Evolutionary conservation across 2,329 filamentous ascomycete genomes (phyloP).

Genomic region (Chaetomium olivaceum): DNA sequence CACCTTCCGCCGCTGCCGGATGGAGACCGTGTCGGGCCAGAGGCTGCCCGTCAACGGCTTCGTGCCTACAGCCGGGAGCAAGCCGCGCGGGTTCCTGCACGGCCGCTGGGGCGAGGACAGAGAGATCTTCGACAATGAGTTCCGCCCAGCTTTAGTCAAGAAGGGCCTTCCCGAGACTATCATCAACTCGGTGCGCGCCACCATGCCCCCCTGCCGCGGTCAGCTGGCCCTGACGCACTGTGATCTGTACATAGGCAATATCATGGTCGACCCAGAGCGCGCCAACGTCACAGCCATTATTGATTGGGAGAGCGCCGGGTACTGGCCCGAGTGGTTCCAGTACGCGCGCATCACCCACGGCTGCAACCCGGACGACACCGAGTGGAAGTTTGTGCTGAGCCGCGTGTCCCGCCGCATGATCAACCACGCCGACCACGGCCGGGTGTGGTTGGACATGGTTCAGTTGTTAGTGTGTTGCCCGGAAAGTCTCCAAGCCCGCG

Average conservation of each 20-base stretch:
- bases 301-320: constrained; percentile 24
- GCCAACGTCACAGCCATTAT: constrained; percentile 17
- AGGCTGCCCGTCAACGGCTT: constrained; percentile 17
- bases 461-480: neutral
- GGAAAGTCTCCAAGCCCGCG: neutral
- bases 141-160: neutral
- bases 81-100: neutral
- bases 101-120: constrained; percentile 5
- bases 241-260: constrained; percentile 21
- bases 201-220: constrained; percentile 16
- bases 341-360: constrained; percentile 19
- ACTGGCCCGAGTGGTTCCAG: constrained; percentile 25
- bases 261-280: constrained; percentile 12
- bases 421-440: constrained; percentile 9
- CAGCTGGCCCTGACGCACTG: constrained; percentile 17
- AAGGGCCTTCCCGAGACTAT: neutral
- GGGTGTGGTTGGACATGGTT: constrained; percentile 18
- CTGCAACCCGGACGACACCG: constrained; percentile 3
- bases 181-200: neutral
- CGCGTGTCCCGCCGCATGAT: neutral
- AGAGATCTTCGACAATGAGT: constrained; percentile 11
- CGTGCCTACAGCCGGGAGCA: neutral
- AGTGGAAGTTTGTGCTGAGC: constrained; percentile 20
- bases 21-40: constrained; percentile 10
- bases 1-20: neutral